A percentile compares a stretch with the other conserved stretches of the same genome.
Evolutionary conservation across 2,329 filamentous ascomycete species (phyloP).

Genomic region (Xylariales sp.): DNA sequence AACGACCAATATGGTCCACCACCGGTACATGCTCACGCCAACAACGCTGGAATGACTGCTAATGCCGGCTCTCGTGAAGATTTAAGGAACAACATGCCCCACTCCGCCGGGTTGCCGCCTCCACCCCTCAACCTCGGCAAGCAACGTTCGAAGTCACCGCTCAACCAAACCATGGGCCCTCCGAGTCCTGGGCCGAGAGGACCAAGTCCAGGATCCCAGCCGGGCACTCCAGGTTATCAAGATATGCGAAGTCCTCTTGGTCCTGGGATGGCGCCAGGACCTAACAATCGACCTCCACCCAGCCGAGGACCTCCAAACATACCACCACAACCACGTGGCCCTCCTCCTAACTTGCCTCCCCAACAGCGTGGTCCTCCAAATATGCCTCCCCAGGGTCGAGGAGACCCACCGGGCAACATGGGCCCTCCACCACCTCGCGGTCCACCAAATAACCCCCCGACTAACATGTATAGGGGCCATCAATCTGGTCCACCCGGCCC

Average conservation of each 20-base stretch:
- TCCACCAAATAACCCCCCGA: slow-evolving; percentile 21
- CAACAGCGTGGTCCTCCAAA: too few relatives aligned
- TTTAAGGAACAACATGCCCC: slow-evolving; percentile 35
- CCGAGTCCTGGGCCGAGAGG: slow-evolving; percentile 27
- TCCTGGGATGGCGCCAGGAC: slow-evolving; percentile 23
- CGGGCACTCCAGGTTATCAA: slow-evolving; percentile 10
- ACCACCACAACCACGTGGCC: slow-evolving; percentile 4
- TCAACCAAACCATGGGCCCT: slow-evolving; percentile 28
- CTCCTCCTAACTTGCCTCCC: slow-evolving; percentile 2
- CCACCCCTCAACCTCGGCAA: slow-evolving; percentile 35
- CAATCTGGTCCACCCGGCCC: slow-evolving; percentile 18
- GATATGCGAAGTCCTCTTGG: slow-evolving; percentile 21
- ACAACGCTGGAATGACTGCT: slow-evolving; percentile 47
- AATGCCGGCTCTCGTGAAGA: slow-evolving; percentile 52
- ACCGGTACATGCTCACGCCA: slow-evolving; percentile 46
- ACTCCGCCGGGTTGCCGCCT: slow-evolving; percentile 35
- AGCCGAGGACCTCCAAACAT: slow-evolving; percentile 15
- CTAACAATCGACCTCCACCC: slow-evolving; percentile 19
- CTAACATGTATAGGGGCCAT: slow-evolving; percentile 21
- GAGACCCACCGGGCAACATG: slow-evolving; percentile 18
- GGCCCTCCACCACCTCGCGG: slow-evolving; percentile 22
- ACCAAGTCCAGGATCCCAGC: slow-evolving; percentile 26
- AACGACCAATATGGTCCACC: slow-evolving; percentile 35
- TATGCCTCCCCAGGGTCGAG: slow-evolving; percentile 3
- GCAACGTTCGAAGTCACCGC: slow-evolving; percentile 40